Percentiles rank a stretch among this genome's conserved stretches.
phyloP scores from a whole-genome alignment of 139 green algal genomes.

The Micractinium sp. region DNA sequence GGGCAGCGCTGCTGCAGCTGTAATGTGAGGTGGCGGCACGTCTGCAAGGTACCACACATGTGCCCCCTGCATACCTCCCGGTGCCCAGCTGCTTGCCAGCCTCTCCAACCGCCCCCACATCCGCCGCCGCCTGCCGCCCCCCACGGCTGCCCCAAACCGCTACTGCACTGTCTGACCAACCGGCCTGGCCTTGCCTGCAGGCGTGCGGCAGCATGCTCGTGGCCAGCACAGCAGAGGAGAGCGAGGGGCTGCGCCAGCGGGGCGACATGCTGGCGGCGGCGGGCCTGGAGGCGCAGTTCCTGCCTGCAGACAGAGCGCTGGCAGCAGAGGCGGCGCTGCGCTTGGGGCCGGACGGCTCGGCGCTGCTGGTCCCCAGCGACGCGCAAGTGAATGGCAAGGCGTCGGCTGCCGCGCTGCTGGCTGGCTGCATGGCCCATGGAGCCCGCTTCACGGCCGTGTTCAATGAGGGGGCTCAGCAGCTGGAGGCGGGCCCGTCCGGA shows the following conservation, averaged over 20 bases:
- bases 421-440: conserved; percentile 38
- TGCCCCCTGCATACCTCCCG: not conserved
- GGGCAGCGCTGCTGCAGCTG: not conserved
- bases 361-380: conserved; percentile 26
- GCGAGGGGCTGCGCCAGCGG: conserved; percentile 43
- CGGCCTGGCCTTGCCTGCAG: not conserved
- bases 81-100: not conserved
- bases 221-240: conserved; percentile 50
- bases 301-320: not conserved
- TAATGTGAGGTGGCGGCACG: not conserved
- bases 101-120: not conserved
- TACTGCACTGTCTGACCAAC: not conserved
- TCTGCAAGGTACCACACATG: not conserved
- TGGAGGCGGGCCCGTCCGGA: not conserved
- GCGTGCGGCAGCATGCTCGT: conserved; percentile 69
- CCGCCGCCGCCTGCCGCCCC: not conserved
- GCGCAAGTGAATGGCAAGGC: conserved; percentile 58
- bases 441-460: conserved; percentile 35
- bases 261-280: conserved; percentile 38
- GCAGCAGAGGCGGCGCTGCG: not conserved
- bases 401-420: conserved; percentile 58
- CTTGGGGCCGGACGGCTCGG: not conserved
- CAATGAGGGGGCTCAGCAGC: not conserved
- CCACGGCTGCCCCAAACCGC: not conserved
- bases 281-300: conserved; percentile 31